Conservation (phyloP, 2,329 filamentous ascomycete species). For the Drechslerella dactyloides region DNA sequence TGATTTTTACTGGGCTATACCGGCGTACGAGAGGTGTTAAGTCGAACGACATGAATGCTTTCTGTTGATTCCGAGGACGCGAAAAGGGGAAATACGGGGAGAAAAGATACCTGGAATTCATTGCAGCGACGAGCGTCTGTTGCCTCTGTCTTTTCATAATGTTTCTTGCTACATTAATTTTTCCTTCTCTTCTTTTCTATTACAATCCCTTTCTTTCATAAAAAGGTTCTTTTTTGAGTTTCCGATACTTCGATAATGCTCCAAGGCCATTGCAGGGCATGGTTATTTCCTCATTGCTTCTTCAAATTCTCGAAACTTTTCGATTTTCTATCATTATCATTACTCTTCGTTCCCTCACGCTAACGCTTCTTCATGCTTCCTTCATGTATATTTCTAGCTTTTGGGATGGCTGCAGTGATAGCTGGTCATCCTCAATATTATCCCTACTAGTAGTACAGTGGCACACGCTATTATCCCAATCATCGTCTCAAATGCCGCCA, state of each 20-base stretch:
- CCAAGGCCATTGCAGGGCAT: slow-evolving; percentile 36
- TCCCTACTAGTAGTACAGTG: slow-evolving; percentile 23
- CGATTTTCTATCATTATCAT: slow-evolving; percentile 5
- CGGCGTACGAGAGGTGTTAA: slow-evolving; percentile 42
- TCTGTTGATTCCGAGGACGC: slow-evolving; percentile 33
- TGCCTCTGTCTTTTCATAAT: slow-evolving; percentile 12
- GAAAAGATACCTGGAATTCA: slow-evolving; percentile 33
- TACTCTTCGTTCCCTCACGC: slow-evolving; percentile 15
- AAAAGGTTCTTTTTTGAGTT: slow-evolving; percentile 18
- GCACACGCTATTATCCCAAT: slow-evolving; percentile 1
- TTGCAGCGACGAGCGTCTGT: slow-evolving; percentile 23
- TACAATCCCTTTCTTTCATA: slow-evolving; percentile 23
- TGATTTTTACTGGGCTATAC: slow-evolving; percentile 23
- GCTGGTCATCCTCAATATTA: not conserved
- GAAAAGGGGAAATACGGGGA: slow-evolving; percentile 19
- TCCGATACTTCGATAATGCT: slow-evolving; percentile 21
- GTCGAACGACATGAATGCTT: slow-evolving; percentile 41
- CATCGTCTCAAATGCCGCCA: not conserved
- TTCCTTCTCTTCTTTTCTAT: slow-evolving; percentile 13
- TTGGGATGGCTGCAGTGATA: not conserved
- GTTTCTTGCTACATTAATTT: slow-evolving; percentile 21
- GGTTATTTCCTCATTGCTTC: not conserved
- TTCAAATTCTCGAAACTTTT: slow-evolving; percentile 5
- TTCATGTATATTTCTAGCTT: slow-evolving; percentile 45
- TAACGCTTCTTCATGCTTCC: slow-evolving; percentile 18